phyloP scores from a whole-genome alignment of 768 basidiomycete species.

The Hebeloma cylindrosporum region DNA sequence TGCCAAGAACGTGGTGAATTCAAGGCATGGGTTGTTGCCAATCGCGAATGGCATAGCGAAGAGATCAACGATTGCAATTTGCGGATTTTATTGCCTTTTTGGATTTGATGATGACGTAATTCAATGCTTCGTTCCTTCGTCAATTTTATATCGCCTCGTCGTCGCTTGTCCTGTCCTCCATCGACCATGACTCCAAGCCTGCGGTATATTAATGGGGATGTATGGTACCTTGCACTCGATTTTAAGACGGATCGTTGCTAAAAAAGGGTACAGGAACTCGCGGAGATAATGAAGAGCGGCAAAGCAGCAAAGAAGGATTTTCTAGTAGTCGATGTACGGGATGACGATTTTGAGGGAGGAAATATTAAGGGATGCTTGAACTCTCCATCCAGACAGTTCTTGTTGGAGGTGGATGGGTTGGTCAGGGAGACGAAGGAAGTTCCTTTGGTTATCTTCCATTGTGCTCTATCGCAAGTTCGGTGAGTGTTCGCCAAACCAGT shows the following conservation, averaged over 20 bases:
- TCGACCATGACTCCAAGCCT: constrained; percentile 19
- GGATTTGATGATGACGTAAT: constrained; percentile 1
- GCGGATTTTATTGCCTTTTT: too few species aligned
- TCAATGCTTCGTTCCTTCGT: not conserved
- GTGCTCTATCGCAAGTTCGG: constrained; percentile 75
- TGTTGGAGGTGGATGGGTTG: constrained; percentile 54
- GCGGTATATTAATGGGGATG: constrained; percentile 26
- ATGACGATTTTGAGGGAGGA: constrained; percentile 76
- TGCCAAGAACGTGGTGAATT: not conserved
- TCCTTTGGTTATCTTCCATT: constrained; percentile 73
- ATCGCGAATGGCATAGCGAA: too few species aligned
- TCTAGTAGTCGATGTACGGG: constrained; percentile 81
- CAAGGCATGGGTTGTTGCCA: too few species aligned
- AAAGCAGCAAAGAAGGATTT: constrained; percentile 65
- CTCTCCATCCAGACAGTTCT: constrained; percentile 61
- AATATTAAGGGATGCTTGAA: constrained; percentile 70
- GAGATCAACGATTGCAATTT: too few species aligned
- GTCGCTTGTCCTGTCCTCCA: not conserved
- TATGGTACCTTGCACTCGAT: constrained; percentile 11
- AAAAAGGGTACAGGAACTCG: constrained; percentile 57
- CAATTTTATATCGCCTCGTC: constrained; percentile 1
- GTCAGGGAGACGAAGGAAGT: constrained; percentile 61
- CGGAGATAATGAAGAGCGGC: constrained; percentile 60
- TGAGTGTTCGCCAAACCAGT: constrained; percentile 44
- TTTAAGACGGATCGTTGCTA: not conserved